Conservation (phyloP, 441 rosid species). For the Cnidoscolus chayamansa region DNA sequence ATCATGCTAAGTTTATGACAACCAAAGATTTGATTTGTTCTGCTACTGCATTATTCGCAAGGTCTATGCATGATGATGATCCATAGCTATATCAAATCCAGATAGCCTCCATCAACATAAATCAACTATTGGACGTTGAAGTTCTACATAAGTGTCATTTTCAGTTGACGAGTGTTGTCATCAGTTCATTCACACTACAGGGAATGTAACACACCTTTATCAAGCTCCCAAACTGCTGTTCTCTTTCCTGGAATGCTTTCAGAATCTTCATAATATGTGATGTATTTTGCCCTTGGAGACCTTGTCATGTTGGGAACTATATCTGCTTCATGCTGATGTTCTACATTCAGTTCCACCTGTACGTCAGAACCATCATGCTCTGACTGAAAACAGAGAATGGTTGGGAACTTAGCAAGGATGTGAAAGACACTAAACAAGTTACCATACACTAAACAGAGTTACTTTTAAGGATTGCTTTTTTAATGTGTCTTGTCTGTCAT, state of each 20-base stretch:
- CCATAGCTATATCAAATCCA: not conserved
- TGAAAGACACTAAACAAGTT: not conserved
- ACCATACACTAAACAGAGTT: not conserved
- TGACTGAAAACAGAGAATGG: slow-evolving; percentile 45
- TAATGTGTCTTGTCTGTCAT: too few species aligned
- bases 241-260: slow-evolving; percentile 80
- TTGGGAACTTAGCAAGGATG: not conserved
- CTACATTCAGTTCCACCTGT: slow-evolving; percentile 73
- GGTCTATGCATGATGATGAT: not conserved
- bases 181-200: slow-evolving; percentile 15
- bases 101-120: not conserved
- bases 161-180: slow-evolving; percentile 35
- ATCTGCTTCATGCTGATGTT: slow-evolving; percentile 66
- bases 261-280: slow-evolving; percentile 91
- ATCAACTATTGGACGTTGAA: not conserved
- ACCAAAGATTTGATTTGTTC: not conserved
- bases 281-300: slow-evolving; percentile 71
- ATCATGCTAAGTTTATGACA: not conserved
- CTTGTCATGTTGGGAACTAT: slow-evolving; percentile 84
- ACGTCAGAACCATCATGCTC: slow-evolving; percentile 96
- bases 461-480: not conserved
- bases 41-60: not conserved
- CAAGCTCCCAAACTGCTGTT: slow-evolving; percentile 98
- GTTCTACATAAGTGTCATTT: not conserved
- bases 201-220: slow-evolving; percentile 58